Conservation (phyloP, 345 rosid species). For the Eutrema japonicum region DNA sequence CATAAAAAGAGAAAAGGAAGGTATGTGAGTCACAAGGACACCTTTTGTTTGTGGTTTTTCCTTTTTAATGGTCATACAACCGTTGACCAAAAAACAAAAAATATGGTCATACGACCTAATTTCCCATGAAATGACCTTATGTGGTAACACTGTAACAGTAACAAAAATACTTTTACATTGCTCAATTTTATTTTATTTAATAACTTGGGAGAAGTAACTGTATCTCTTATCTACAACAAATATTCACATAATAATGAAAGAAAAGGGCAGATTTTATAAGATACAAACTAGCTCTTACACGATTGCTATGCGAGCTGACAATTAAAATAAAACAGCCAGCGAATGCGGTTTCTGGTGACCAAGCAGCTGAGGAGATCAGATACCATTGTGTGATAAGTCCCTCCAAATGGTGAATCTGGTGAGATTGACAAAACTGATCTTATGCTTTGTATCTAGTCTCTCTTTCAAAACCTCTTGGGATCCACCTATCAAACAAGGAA, state of each 20-base stretch:
- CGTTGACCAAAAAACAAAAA: too few relatives aligned
- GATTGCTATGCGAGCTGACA: constrained; percentile 37
- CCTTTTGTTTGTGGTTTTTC: too few relatives aligned
- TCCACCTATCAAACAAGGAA: constrained; percentile 35
- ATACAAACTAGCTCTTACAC: constrained; percentile 28
- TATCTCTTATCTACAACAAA: constrained; percentile 35
- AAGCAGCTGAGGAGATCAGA: constrained; percentile 1
- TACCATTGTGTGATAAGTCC: constrained; percentile 2
- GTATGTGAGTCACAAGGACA: too few relatives aligned
- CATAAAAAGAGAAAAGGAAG: too few relatives aligned
- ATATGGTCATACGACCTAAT: too few relatives aligned
- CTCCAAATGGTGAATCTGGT: not conserved
- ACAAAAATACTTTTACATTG: not conserved
- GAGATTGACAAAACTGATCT: constrained; percentile 26
- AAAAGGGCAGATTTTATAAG: constrained; percentile 12
- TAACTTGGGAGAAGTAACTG: constrained; percentile 23
- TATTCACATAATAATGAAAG: constrained; percentile 37
- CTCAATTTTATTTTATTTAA: constrained; percentile 15
- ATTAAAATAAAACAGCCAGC: constrained; percentile 30
- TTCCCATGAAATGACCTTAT: too few relatives aligned
- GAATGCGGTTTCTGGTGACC: constrained; percentile 19
- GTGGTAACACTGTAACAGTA: too few relatives aligned
- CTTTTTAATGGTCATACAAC: too few relatives aligned
- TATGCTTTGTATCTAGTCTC: constrained; percentile 11
- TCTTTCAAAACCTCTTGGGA: constrained; percentile 18